Conservation (phyloP, 257 asterid species). For the Hygrophila difformis region DNA sequence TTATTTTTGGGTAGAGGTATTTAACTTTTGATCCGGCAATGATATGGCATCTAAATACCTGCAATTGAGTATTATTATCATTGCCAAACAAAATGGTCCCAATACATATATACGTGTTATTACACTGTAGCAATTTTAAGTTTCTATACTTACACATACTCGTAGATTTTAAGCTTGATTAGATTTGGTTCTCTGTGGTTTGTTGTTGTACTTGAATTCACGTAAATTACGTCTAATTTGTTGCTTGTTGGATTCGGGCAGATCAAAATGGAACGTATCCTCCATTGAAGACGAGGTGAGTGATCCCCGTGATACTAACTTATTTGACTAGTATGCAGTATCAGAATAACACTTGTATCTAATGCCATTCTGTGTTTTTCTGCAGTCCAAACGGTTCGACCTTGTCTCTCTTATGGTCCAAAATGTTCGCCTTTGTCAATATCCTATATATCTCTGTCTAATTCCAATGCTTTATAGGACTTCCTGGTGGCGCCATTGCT, state of each 20-base stretch:
- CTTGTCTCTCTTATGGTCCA: conserved; percentile 14
- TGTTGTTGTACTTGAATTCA: not conserved
- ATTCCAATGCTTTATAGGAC: conserved; percentile 33
- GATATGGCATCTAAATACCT: no score
- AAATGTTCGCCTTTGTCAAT: conserved; percentile 5
- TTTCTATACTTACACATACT: no score
- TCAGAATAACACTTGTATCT: no score
- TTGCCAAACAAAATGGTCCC: no score
- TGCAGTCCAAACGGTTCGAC: conserved; percentile 81
- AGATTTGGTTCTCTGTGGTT: no score
- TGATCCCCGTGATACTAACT: conserved; percentile 3
- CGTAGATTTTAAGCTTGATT: no score
- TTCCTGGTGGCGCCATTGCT: conserved; percentile 65
- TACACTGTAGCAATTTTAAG: no score
- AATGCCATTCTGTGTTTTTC: conserved; percentile 22
- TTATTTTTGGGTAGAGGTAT: no score
- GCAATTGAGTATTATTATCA: no score
- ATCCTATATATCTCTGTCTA: conserved; percentile 12
- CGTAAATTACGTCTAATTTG: conserved; percentile 16
- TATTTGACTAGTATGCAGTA: not conserved
- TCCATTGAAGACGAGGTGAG: conserved; percentile 54
- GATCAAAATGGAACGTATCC: conserved; percentile 84
- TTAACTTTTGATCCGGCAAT: no score
- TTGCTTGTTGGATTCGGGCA: conserved; percentile 28
- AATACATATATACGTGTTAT: no score